Conservation (phyloP, 1,284 basidiomycete species). For the Ustilago hordei region DNA sequence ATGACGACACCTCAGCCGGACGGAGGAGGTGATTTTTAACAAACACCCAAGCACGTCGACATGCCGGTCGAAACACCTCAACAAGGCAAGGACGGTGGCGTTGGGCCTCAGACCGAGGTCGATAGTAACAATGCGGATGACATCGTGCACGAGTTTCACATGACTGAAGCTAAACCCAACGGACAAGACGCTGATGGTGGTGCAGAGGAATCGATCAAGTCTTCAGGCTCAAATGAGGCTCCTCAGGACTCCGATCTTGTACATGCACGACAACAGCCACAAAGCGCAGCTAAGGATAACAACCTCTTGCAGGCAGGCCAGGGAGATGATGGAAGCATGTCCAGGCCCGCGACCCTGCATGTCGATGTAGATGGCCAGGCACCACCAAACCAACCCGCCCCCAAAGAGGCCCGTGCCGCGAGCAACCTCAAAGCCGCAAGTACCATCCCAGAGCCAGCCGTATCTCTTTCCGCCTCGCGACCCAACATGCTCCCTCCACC, state of each 20-base stretch:
- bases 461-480: conserved; percentile 38
- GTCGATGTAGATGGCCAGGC: conserved; percentile 4
- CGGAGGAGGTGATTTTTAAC: background rate
- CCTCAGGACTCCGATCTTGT: background rate
- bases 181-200: background rate
- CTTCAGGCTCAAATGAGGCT: background rate
- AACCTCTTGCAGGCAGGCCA: background rate
- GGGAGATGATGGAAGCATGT: background rate
- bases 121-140: background rate
- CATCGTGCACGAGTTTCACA: background rate
- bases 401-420: conserved; percentile 36
- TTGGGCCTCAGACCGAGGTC: background rate
- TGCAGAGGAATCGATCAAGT: background rate
- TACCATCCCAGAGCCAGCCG: conserved; percentile 47
- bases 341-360: background rate
- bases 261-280: background rate
- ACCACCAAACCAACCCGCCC: conserved; percentile 1
- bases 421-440: conserved; percentile 37
- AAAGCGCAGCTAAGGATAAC: background rate
- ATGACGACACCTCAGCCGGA: conserved; percentile 8
- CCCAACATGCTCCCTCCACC: conserved; percentile 49
- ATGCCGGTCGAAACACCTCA: background rate
- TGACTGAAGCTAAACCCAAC: background rate
- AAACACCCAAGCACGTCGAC: background rate
- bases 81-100: background rate